Percentiles rank a stretch among this genome's conserved stretches.
phyloP scores from a whole-genome alignment of 768 basidiomycete species.

The Pleurotus sapidus region DNA sequence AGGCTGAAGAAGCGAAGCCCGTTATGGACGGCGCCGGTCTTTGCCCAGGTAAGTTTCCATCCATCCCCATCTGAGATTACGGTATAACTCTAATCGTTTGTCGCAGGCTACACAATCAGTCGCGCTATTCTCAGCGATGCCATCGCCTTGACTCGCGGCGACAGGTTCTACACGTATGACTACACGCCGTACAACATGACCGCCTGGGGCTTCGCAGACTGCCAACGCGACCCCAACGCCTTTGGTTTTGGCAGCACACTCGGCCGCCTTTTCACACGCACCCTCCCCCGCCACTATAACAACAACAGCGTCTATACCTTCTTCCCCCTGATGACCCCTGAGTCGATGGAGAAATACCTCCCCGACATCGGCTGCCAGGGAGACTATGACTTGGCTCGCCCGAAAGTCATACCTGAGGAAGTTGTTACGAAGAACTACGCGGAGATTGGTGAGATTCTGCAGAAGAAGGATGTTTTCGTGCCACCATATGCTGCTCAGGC shows the following conservation, averaged over 20 bases:
- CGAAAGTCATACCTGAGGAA: conserved; percentile 25
- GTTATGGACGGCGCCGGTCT: conserved; percentile 78
- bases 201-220: conserved; percentile 82
- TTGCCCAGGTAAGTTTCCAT: conserved; percentile 58
- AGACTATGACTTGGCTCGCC: conserved; percentile 55
- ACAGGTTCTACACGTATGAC: conserved; percentile 79
- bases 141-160: conserved; percentile 82
- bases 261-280: conserved; percentile 71
- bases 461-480: conserved; percentile 40
- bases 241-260: conserved; percentile 78
- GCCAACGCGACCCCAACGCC: conserved; percentile 67
- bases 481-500: conserved; percentile 49
- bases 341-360: conserved; percentile 59
- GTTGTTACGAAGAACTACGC: conserved; percentile 43
- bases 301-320: conserved; percentile 76
- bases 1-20: conserved; percentile 76
- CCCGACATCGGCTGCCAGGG: conserved; percentile 50
- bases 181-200: conserved; percentile 80
- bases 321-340: conserved; percentile 87
- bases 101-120: conserved; percentile 72
- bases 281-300: conserved; percentile 65
- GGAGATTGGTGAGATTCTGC: conserved; percentile 52
- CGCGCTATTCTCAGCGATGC: conserved; percentile 86
- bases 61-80: background rate
- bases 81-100: background rate